A percentile compares a stretch with the other conserved stretches of the same genome.
Conservation (phyloP, 768 basidiomycete genomes). For the Cystofilobasidium bisporidii region DNA sequence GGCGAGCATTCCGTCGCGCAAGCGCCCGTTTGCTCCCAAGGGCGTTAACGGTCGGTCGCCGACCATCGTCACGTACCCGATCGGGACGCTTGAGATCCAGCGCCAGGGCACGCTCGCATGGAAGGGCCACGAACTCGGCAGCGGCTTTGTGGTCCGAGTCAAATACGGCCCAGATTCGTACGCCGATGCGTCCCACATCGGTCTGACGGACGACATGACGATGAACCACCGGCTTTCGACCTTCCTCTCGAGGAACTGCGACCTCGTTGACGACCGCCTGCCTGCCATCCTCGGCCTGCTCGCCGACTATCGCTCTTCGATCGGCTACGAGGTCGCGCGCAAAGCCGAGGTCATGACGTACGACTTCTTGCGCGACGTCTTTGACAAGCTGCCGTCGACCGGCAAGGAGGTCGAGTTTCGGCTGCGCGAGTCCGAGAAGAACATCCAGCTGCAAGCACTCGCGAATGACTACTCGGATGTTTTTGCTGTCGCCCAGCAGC, state of each 20-base stretch:
- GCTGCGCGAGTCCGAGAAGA: conserved; percentile 49
- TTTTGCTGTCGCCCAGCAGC: conserved; percentile 49
- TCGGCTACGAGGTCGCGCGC: conserved; percentile 46
- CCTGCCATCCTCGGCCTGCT: conserved; percentile 35
- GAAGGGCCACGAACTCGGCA: conserved; percentile 26
- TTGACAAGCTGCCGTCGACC: conserved; percentile 49
- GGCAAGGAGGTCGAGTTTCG: conserved; percentile 45
- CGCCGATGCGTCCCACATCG: conserved; percentile 50
- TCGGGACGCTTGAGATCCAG: background rate
- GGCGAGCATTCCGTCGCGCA: background rate
- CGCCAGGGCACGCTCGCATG: background rate
- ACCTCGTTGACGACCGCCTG: background rate
- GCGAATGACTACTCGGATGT: conserved; percentile 43
- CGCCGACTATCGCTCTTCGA: conserved; percentile 48
- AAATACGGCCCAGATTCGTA: conserved; percentile 50
- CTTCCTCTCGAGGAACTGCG: conserved; percentile 27
- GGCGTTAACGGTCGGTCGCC: background rate
- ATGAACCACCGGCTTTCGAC: conserved; percentile 50
- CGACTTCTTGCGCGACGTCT: conserved; percentile 54
- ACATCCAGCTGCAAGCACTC: conserved; percentile 51
- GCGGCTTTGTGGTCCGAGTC: conserved; percentile 56
- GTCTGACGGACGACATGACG: conserved; percentile 57
- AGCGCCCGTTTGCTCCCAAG: background rate
- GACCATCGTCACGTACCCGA: conserved; percentile 15
- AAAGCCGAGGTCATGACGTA: conserved; percentile 55